These are phyloP conservation scores for Debaryomyces maramus DNA, from an alignment of 805 yeast species.

Conservation along the genomic window DNA sequence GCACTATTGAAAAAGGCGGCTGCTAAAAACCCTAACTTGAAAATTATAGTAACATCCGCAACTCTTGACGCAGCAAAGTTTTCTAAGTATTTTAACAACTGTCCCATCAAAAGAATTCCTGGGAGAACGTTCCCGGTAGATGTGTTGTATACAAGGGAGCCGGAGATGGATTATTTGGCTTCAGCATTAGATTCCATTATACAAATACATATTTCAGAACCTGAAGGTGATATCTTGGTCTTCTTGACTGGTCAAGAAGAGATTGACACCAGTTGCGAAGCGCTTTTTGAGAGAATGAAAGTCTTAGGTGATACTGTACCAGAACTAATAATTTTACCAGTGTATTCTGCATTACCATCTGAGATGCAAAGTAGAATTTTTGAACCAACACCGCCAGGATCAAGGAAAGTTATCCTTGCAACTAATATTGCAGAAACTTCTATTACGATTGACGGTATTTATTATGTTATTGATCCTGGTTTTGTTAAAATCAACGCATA, in stretches of 20 bases:
- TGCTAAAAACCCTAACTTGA: constrained; percentile 63
- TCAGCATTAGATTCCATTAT: constrained; percentile 82
- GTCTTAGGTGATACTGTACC: constrained; percentile 57
- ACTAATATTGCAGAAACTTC: constrained; percentile 98
- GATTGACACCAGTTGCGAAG: constrained; percentile 85
- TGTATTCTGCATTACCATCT: constrained; percentile 88
- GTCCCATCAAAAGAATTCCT: constrained; percentile 83
- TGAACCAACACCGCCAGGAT: constrained; percentile 80
- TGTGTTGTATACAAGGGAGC: constrained; percentile 71
- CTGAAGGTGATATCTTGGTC: constrained; percentile 76
- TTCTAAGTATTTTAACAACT: constrained; percentile 69
- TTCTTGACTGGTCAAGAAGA: constrained; percentile 93
- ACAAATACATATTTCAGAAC: constrained; percentile 81
- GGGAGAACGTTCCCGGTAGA: constrained; percentile 94
- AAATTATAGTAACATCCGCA: constrained; percentile 86
- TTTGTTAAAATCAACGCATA: constrained; percentile 88
- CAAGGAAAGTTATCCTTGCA: constrained; percentile 88
- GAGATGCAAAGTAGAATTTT: constrained; percentile 88
- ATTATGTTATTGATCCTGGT: constrained; percentile 92
- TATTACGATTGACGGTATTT: constrained; percentile 90
- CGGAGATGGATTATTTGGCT: constrained; percentile 83
- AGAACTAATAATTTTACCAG: constrained; percentile 78
- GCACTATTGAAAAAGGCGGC: constrained; percentile 81
- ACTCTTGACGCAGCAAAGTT: constrained; percentile 89
- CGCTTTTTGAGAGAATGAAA: constrained; percentile 62